Evolutionary conservation across 306 rosid genomes (phyloP).

Genomic region (Benincasa hispida): DNA sequence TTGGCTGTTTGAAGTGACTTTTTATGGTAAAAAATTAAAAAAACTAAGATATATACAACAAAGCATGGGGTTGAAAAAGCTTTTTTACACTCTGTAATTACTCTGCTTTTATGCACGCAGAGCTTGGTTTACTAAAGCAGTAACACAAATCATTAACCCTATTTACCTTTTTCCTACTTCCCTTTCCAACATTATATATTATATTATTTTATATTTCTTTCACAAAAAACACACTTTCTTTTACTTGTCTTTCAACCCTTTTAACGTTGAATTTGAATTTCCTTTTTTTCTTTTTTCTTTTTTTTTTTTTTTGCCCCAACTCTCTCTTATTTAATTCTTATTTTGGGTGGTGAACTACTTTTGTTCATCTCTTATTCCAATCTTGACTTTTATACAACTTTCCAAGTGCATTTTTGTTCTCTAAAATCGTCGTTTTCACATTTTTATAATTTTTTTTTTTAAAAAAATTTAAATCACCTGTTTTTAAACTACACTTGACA

Average conservation of each 20-base stretch:
- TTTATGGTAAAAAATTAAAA: not conserved
- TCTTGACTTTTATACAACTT: not conserved
- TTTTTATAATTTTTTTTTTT: too few relatives aligned
- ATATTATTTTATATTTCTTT: too few relatives aligned
- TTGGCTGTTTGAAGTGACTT: not conserved
- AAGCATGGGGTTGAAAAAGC: conserved; percentile 14
- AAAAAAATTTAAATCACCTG: too few relatives aligned
- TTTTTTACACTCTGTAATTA: conserved; percentile 23
- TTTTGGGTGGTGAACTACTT: too few relatives aligned
- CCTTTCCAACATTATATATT: conserved; percentile 25
- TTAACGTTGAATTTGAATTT: too few relatives aligned
- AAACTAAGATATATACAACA: not conserved
- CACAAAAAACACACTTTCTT: too few relatives aligned
- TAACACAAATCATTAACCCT: conserved; percentile 42
- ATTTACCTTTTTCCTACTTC: conserved; percentile 20
- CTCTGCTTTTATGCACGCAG: conserved; percentile 29
- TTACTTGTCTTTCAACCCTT: too few relatives aligned
- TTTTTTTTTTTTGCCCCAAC: too few relatives aligned
- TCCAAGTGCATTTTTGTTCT: too few relatives aligned
- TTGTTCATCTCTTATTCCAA: not conserved
- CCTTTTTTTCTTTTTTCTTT: too few relatives aligned
- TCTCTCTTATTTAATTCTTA: not conserved
- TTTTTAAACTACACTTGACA: too few relatives aligned
- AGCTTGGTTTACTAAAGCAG: conserved; percentile 36
- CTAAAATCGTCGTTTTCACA: too few relatives aligned